phyloP scores from a whole-genome alignment of 768 basidiomycete genomes.

The Mycena chlorophos region DNA sequence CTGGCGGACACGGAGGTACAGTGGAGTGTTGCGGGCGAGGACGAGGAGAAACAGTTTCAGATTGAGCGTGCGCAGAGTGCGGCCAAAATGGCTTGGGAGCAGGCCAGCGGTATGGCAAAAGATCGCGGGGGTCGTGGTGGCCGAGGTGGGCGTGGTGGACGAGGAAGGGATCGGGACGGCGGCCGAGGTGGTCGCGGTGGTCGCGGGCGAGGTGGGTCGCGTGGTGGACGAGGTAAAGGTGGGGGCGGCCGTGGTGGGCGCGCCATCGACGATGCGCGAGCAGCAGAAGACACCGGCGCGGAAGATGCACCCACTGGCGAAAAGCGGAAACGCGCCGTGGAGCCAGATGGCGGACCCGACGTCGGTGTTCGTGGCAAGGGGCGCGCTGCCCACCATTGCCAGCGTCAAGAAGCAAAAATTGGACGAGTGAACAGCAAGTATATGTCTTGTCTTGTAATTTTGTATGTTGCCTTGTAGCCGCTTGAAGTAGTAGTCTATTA shows the following conservation, averaged over 20 bases:
- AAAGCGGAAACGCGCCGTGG: slow-evolving; percentile 75
- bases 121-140: slow-evolving; percentile 21
- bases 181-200: slow-evolving; percentile 51
- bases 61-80: slow-evolving; percentile 72
- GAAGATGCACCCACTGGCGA: slow-evolving; percentile 56
- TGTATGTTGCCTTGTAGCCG: neutral
- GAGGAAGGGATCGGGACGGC: slow-evolving; percentile 34
- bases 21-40: slow-evolving; percentile 68
- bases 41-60: slow-evolving; percentile 70
- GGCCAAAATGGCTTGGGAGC: slow-evolving; percentile 51
- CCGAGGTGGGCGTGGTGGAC: slow-evolving; percentile 30
- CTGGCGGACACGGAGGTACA: slow-evolving; percentile 64
- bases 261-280: slow-evolving; percentile 22
- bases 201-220: slow-evolving; percentile 37
- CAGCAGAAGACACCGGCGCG: slow-evolving; percentile 12
- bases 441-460: neutral
- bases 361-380: slow-evolving; percentile 63
- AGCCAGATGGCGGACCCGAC: slow-evolving; percentile 77
- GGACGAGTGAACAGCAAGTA: slow-evolving; percentile 32
- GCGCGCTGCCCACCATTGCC: slow-evolving; percentile 53
- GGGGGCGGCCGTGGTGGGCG: slow-evolving; percentile 25
- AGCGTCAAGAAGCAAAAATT: slow-evolving; percentile 48
- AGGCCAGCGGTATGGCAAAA: slow-evolving; percentile 23
- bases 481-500: neutral
- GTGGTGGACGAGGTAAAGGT: slow-evolving; percentile 43